Base-by-base conservation (phyloP, 305 asterid genomes). In the Fraxinus greggii region DNA sequence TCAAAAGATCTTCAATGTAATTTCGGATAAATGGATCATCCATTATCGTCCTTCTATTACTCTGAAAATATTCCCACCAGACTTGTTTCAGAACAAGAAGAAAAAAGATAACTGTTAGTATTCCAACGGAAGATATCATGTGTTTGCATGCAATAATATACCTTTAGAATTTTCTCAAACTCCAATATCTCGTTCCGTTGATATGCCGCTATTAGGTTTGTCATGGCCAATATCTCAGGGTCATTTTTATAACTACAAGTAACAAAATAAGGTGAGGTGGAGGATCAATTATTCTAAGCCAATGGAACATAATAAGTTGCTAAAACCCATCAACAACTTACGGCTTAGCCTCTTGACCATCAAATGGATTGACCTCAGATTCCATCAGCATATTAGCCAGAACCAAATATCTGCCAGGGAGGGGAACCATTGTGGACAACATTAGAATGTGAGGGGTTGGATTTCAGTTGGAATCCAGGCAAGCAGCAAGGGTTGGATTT, bases 301-400 rank as follows among this genome's bases (percentile, higher is more conserved):
- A 21, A 31, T 67, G 31, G 67, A 54, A 72, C 72, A 61, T 38
- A 74, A 51, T 24, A 21, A 81, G 79, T 77, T 72, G 45, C 79
- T 40, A 79, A 72, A 78, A 21, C 42, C 81, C 72, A 56, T 70
- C 67, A 70, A 23, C 26, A 79, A 84, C 98, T 85, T 89, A 96
- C 99, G 99, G 99, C 85, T 96, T 96, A 80, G 99, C 99, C 86
- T 96, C 99, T 88, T 96, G 99, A 80, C 98, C 99, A 83, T 96
- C 99, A 82, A 96, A 96, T 12, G 99, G 99, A 80, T 94, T 96
- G 86, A 96, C 99, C 88, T 92, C 93, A 79, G 99, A 96, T 86
- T 93, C 95, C 99, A 96, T 96, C 84, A 96, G 92, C 99, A 96
- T 96, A 84, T 96, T 96, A 79, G 98, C 98, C 83, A 96, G 90